Evolutionary conservation across 2,329 filamentous ascomycete species (phyloP), one percentile per base, ranked within the genome.

Genomic region (Sporothrix pseudoabietina): DNA sequence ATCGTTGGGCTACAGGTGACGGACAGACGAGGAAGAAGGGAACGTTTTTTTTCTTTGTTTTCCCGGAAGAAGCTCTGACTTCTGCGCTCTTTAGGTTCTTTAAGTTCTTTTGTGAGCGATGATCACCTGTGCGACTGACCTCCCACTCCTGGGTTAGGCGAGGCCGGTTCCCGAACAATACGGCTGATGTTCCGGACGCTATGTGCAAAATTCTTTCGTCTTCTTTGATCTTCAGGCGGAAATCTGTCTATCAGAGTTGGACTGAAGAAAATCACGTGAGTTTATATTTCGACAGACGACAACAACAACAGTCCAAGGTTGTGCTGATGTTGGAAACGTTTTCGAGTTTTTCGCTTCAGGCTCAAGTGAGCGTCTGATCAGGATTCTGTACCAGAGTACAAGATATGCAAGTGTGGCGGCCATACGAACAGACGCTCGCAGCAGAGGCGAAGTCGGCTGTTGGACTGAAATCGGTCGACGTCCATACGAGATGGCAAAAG

Each of bases 41-140:
- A 47, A 39, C 10, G 61, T 26, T 47, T 9, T 47, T 9, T 47
- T 66, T 47, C 61, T 66, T 66, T 66, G 61, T 66, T 47, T n/a
- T 47, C 4, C 0, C 4, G 41, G 30, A 30, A 66, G 44, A n/a
- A 30, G 22, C n/a, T 19, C 39, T 47, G n/a, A 55, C 7, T 1
- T 12, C 4, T 22, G 9, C 9, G 26, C n/a, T 12, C 22, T 10
- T 47, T 66, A 39, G 61, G 39, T 47, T 47, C 22, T 10, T 47
- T 66, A 39, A 39, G 39, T 47, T 47, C 10, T 47, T 66, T 47
- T 30, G 57, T 61, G 61, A 30, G 39, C 39, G 61, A 9, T 16
- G 22, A 66, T 47, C 61, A 66, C 39, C n/a, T 44, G 39, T 44
- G 39, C 9, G 39, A 47, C 47, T n/a, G n/a, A 16, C 61, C 44